phyloP scores from a whole-genome alignment of 23 red algal genomes.

The Agarophyton chilense region DNA sequence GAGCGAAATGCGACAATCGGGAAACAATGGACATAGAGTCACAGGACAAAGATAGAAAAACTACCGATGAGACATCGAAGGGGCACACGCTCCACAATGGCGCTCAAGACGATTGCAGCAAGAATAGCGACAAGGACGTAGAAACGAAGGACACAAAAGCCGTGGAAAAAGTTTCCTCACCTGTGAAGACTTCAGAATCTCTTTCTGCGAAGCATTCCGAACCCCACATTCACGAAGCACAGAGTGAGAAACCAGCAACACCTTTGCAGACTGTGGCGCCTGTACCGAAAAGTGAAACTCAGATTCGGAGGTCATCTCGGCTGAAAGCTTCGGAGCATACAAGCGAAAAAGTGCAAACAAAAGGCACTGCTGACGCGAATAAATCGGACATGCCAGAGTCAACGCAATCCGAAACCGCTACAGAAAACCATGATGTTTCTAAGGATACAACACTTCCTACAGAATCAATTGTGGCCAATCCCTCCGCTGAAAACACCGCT shows the following conservation, averaged over 20 bases:
- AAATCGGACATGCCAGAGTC: neutral
- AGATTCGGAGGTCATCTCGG: constrained; percentile 5
- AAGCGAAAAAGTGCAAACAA: neutral
- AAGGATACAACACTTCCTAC: neutral
- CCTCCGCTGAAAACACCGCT: neutral
- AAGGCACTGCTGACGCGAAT: neutral
- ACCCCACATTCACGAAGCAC: neutral
- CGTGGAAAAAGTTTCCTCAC: neutral
- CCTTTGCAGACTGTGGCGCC: neutral
- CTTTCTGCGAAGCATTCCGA: neutral
- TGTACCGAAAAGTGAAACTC: neutral
- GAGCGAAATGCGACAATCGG: neutral
- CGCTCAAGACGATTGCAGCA: neutral
- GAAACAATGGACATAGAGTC: neutral
- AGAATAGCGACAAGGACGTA: neutral
- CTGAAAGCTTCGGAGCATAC: neutral
- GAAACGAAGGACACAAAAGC: neutral
- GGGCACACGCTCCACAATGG: neutral
- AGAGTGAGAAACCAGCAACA: neutral
- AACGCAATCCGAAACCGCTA: neutral
- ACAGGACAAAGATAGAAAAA: neutral
- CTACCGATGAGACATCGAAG: neutral
- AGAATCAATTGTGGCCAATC: neutral
- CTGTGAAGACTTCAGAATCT: neutral
- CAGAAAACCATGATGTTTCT: neutral